Percentiles rank a stretch among this genome's conserved stretches.
These are phyloP conservation scores for Cladosporium cucumerinum DNA, from an alignment of 2,329 filamentous ascomycete genomes.

Conservation along the genomic window DNA sequence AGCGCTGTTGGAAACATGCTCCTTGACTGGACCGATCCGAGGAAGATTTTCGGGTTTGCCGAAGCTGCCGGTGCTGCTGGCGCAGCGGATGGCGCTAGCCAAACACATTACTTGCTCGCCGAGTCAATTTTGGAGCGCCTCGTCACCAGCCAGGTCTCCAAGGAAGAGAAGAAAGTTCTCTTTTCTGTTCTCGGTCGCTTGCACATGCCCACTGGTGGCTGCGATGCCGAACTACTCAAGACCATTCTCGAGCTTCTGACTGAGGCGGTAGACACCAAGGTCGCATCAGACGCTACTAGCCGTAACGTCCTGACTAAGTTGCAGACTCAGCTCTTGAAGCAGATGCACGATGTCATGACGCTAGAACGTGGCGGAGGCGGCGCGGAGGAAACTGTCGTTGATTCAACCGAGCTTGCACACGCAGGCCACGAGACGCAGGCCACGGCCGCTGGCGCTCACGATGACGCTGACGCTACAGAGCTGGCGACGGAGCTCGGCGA, in stretches of 20 bases:
- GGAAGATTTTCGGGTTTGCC: slow-evolving; percentile 58
- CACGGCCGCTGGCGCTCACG: neutral
- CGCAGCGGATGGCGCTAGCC: slow-evolving; percentile 23
- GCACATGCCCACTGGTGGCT: slow-evolving; percentile 60
- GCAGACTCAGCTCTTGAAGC: slow-evolving; percentile 49
- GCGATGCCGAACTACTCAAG: slow-evolving; percentile 32
- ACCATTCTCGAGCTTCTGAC: slow-evolving; percentile 45
- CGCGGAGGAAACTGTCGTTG: slow-evolving; percentile 32
- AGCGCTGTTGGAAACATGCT: slow-evolving; percentile 76
- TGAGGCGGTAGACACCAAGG: slow-evolving; percentile 48
- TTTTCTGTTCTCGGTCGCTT: slow-evolving; percentile 78
- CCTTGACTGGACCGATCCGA: slow-evolving; percentile 91
- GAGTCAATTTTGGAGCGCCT: slow-evolving; percentile 73
- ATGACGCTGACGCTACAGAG: slow-evolving; percentile 8
- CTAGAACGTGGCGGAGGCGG: slow-evolving; percentile 33
- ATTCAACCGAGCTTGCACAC: slow-evolving; percentile 23
- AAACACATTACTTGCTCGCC: slow-evolving; percentile 74
- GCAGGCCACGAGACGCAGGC: neutral
- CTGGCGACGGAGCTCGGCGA: neutral
- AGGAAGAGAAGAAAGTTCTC: slow-evolving; percentile 82
- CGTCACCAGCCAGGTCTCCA: slow-evolving; percentile 57
- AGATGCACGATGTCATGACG: slow-evolving; percentile 44
- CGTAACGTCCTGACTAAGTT: slow-evolving; percentile 56
- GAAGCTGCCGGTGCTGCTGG: slow-evolving; percentile 23
- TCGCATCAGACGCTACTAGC: slow-evolving; percentile 51